Evolutionary conservation across 2,329 filamentous ascomycete genomes (phyloP).

Genomic region (Ophiostoma tasmaniense): DNA sequence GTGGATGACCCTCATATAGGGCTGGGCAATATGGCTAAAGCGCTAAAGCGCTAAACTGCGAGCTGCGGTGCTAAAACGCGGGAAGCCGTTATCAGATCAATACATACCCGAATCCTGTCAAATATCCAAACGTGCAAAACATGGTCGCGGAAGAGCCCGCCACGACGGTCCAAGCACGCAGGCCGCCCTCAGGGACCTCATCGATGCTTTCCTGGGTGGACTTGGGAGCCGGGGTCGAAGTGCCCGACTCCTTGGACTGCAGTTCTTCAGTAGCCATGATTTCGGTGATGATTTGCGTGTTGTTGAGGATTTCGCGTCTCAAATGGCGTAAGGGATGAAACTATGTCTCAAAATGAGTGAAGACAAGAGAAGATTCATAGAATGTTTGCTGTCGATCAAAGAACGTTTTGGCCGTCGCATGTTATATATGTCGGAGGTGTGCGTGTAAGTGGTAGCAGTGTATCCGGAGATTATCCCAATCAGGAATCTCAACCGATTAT

Average conservation of each 20-base stretch:
- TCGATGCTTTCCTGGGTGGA: background rate
- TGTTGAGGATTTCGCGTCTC: background rate
- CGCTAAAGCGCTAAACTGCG: background rate
- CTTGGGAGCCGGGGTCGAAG: background rate
- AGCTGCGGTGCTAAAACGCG: background rate
- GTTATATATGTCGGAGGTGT: background rate
- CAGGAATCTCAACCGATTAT: background rate
- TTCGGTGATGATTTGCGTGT: background rate
- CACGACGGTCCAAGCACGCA: constrained; percentile 23
- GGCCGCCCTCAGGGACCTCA: background rate
- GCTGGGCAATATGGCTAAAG: background rate
- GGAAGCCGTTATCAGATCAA: background rate
- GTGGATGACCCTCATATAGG: background rate
- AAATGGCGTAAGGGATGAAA: background rate
- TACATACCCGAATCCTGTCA: constrained; percentile 14
- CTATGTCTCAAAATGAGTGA: background rate
- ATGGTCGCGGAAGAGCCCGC: constrained; percentile 22
- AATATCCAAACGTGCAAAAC: constrained; percentile 22
- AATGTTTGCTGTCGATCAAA: background rate
- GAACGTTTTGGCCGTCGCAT: background rate
- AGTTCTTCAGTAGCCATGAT: background rate
- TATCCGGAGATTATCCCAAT: background rate
- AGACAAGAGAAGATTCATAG: background rate
- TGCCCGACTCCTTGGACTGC: background rate
- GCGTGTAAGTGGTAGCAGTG: background rate